Evolutionary conservation across 768 basidiomycete genomes (phyloP), one percentile per base, ranked within the genome.

Genomic region (Tylopilus subfusipes): DNA sequence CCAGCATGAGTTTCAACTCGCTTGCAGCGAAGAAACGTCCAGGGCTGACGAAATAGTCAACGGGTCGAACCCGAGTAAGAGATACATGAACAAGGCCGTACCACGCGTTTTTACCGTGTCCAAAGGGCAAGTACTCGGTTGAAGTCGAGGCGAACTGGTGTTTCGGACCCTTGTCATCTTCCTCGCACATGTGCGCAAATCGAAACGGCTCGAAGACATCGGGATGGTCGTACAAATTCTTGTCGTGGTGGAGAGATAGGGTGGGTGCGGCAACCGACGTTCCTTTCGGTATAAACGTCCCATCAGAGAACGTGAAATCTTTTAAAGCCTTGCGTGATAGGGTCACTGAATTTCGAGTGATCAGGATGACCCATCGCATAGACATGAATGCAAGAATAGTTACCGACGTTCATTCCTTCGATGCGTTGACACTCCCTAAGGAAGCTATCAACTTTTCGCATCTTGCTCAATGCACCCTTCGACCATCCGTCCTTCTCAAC

Each of bases 391-490:
- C 10, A 9, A 21, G 4, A 6, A 29, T 4, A 67, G 2, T 64
- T 70, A 56, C 75, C 62, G 0, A 63, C 62, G 14, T 14, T 1
- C 2, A 24, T 42, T 22, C 58, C 48, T 29, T 55, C 48, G 5
- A 60, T 18, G 22, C 57, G 57, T 10, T 53, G 50, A 11, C 50
- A 59, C 6, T 59, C 57, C 29, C 12, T 59, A 8, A 58, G 57
- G 51, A 78, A 77, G 50, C 74, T 78, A 42, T 78, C 76, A 3
- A 77, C 48, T 53, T 70, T 71, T 45, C 57, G 67, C 64, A 74
- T 65, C 34, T 67, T 68, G 11, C 34, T 54, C n/a, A 74, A 24
- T 2, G 62, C 29, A 11, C 0, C n/a, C 13, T 54, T 54, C 0
- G 51, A 27, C 57, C 57, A 58, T 16, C 42, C 57, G 2, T 53